Base-by-base conservation (phyloP, 2,329 filamentous ascomycete genomes). In the Sphaerulina populicola region DNA sequence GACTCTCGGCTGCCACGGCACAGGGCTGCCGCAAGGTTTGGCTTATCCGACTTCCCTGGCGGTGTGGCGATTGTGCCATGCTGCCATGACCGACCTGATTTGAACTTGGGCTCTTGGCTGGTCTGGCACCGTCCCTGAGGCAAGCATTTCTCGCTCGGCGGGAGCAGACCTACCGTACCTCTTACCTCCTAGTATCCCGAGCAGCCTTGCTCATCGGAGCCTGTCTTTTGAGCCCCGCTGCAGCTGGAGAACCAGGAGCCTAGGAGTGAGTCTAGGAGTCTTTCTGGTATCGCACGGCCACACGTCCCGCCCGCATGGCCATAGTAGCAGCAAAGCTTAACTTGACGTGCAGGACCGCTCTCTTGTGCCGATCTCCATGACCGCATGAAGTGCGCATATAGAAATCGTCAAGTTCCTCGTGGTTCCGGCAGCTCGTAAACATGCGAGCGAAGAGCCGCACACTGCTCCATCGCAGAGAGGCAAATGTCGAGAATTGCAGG, bases 1-100 rank as follows among this genome's bases (percentile, higher is more conserved):
- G 38, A 48, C n/a, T 43, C 35, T 54, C 54, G 56, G 56, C 45
- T 56, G 51, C 49, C 51, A 58, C 56, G 56, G 56, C 53, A 56
- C 51, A 49, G 36, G 47, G 44, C 33, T 54, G 27, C 44, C 44
- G 49, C 40, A 41, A 47, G 44, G 33, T 52, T 57, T 48, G 6
- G 23, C 23, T 27, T 6, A 4, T 27, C 1, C 23, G 3, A 41
- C 43, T 30, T 42, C 36, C 30, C 15, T 18, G 45, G 29, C 21
- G 44, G 29, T 54, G 56, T 56, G 53, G 51, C 56, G 53, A 57
- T 53, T 27, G 23, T 27, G 23, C 23, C 23, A 27, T 27, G 23
- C 23, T 27, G 23, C 23, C 23, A 47, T 33, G 38, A 21, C 21
- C 41, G 27, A 43, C 39, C 40, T 31, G 44, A 51, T 36, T 43